phyloP scores from a whole-genome alignment of 177 flowering plant species.

The Vitis hybrid region DNA sequence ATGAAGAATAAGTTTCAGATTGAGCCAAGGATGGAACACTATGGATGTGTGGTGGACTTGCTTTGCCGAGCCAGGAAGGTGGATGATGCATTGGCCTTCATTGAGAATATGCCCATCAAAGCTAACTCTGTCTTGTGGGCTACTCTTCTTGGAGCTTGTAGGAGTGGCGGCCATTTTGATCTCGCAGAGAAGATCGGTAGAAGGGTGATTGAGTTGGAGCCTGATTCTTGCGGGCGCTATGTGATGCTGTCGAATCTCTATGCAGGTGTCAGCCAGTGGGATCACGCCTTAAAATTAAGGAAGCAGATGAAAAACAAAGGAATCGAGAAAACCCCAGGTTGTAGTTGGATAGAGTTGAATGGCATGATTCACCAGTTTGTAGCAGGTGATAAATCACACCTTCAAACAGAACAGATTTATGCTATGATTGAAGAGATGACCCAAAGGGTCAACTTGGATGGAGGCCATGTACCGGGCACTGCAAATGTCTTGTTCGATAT shows the following conservation, averaged over 20 bases:
- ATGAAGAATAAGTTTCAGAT: slow-evolving; percentile 15
- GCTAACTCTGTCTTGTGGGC: slow-evolving; percentile 30
- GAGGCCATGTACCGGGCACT: slow-evolving; percentile 20
- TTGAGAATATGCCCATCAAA: slow-evolving; percentile 37
- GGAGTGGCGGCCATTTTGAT: slow-evolving; percentile 21
- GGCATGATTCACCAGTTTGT: slow-evolving; percentile 19
- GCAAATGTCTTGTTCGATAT: slow-evolving; percentile 20
- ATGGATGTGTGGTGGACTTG: slow-evolving; percentile 26
- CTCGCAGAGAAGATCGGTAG: slow-evolving; percentile 28
- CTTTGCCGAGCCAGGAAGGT: slow-evolving; percentile 18
- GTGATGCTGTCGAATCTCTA: slow-evolving; percentile 38
- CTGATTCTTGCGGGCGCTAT: slow-evolving; percentile 29
- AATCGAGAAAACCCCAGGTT: slow-evolving; percentile 20
- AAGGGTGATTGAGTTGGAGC: slow-evolving; percentile 28
- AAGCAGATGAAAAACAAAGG: slow-evolving; percentile 25
- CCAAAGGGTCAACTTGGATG: slow-evolving; percentile 22
- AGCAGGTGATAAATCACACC: slow-evolving; percentile 20
- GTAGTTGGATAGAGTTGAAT: slow-evolving; percentile 22
- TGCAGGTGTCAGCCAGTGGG: slow-evolving; percentile 31
- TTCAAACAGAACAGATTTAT: slow-evolving; percentile 17
- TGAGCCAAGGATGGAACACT: slow-evolving; percentile 25
- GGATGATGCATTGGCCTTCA: slow-evolving; percentile 31
- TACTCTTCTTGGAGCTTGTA: slow-evolving; percentile 37
- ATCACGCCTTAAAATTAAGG: slow-evolving; percentile 20
- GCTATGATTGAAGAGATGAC: slow-evolving; percentile 30